Conservation (phyloP, 768 basidiomycete species). For the Lactarius quietus region DNA sequence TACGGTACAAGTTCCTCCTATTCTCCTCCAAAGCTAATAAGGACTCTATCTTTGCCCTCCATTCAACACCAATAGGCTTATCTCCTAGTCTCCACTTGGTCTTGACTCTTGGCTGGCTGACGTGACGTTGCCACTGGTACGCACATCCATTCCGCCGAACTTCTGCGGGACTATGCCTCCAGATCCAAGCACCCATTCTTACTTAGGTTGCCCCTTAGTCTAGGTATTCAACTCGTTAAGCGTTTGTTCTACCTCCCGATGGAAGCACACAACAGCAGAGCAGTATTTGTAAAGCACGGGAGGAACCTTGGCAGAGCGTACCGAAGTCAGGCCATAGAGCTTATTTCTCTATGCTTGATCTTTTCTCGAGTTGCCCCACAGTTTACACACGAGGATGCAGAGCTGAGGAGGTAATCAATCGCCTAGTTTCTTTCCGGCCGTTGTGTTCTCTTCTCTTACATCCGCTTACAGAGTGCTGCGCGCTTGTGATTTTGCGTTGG, state of each 20-base stretch:
- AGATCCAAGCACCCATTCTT: neutral
- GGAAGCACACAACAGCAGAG: neutral
- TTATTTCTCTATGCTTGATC: conserved; percentile 5
- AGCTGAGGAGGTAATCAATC: conserved; percentile 1
- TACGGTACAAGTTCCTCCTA: neutral
- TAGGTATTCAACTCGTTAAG: neutral
- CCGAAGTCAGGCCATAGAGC: conserved; percentile 8
- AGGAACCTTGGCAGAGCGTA: conserved; percentile 17
- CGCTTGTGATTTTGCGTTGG: neutral
- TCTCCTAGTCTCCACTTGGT: no score
- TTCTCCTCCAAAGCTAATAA: neutral
- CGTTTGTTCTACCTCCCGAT: neutral
- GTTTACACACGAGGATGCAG: neutral
- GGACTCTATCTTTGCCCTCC: neutral
- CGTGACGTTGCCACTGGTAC: neutral
- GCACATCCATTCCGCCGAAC: neutral
- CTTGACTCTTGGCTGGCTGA: neutral
- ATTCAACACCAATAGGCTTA: neutral
- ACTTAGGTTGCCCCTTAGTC: no score
- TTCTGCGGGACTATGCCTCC: neutral
- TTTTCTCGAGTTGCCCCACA: conserved; percentile 4
- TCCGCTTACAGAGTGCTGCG: neutral
- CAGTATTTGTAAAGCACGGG: conserved; percentile 12
- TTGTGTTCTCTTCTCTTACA: neutral
- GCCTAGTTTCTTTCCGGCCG: neutral